A percentile compares a stretch with the other conserved stretches of the same genome.
phyloP scores from a whole-genome alignment of 2,329 filamentous ascomycete species.

The Ophiocordyceps robertsii region DNA sequence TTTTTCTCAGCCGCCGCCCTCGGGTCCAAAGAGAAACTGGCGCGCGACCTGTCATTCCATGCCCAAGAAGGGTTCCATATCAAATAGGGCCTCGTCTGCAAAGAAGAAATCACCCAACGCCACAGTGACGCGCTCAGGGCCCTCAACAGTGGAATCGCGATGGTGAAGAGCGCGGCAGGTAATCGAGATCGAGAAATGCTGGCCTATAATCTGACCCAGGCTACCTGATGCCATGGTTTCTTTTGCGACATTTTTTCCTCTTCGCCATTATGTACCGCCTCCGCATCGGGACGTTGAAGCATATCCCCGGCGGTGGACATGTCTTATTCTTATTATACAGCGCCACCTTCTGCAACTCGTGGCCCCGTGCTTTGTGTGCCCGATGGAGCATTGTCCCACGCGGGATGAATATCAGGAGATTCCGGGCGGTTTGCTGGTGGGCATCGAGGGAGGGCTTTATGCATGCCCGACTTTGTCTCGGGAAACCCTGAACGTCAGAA shows the following conservation, averaged over 20 bases:
- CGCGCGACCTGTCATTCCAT: not conserved
- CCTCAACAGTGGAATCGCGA: not conserved
- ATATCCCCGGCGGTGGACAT: too few species aligned
- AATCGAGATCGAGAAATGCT: not conserved
- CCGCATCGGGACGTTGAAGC: too few species aligned
- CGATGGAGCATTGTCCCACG: too few species aligned
- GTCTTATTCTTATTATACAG: too few species aligned
- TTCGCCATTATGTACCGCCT: too few species aligned
- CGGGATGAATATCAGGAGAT: too few species aligned
- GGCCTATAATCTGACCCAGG: not conserved
- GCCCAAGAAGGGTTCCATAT: not conserved
- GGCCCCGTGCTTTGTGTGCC: too few species aligned
- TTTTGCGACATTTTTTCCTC: not conserved
- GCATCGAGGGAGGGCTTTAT: too few species aligned
- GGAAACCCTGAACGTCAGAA: too few species aligned
- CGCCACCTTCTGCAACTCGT: too few species aligned
- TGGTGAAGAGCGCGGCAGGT: not conserved
- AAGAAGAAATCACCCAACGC: not conserved
- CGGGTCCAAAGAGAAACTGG: not conserved
- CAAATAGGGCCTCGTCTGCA: not conserved
- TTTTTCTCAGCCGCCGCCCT: not conserved
- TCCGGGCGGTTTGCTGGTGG: too few species aligned
- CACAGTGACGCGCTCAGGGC: not conserved
- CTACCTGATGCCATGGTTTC: not conserved
- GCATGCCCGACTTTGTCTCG: too few species aligned